Conservation (phyloP, 2,329 filamentous ascomycete species). For the Beauveria scarabaeidicola region DNA sequence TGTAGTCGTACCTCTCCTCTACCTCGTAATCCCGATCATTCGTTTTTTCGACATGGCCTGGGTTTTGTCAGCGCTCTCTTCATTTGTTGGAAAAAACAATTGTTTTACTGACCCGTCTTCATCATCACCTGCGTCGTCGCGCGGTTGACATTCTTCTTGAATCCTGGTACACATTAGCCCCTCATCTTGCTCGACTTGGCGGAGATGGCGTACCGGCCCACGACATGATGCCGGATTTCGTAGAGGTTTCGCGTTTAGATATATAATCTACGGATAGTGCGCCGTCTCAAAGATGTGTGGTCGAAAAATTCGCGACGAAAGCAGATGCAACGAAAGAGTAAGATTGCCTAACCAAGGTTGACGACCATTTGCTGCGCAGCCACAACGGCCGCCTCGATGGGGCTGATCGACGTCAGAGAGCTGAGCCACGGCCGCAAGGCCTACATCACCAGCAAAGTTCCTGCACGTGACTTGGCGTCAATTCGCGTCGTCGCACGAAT, state of each 20-base stretch:
- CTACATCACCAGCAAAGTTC: no score
- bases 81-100: background rate
- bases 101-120: slow-evolving; percentile 67
- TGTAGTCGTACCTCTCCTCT: slow-evolving; percentile 63
- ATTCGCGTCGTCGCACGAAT: background rate
- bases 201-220: slow-evolving; percentile 52
- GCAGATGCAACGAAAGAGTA: background rate
- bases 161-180: slow-evolving; percentile 30
- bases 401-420: slow-evolving; percentile 11
- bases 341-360: slow-evolving; percentile 6
- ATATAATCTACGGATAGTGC: background rate
- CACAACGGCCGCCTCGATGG: slow-evolving; percentile 6
- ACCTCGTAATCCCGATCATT: slow-evolving; percentile 99
- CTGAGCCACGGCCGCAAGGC: slow-evolving; percentile 1
- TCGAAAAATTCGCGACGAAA: background rate
- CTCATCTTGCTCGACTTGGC: slow-evolving; percentile 21
- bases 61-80: slow-evolving; percentile 11
- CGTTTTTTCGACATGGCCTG: slow-evolving; percentile 94
- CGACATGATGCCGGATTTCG: slow-evolving; percentile 45
- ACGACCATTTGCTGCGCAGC: slow-evolving; percentile 8
- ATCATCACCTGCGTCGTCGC: slow-evolving; percentile 99
- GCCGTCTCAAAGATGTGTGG: background rate
- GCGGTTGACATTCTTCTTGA: slow-evolving; percentile 91
- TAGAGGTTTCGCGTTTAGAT: background rate
- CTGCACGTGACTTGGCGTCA: slow-evolving; percentile 13